Conservation (phyloP, 148 eudicot genomes). For the Rhododendron vialii region DNA sequence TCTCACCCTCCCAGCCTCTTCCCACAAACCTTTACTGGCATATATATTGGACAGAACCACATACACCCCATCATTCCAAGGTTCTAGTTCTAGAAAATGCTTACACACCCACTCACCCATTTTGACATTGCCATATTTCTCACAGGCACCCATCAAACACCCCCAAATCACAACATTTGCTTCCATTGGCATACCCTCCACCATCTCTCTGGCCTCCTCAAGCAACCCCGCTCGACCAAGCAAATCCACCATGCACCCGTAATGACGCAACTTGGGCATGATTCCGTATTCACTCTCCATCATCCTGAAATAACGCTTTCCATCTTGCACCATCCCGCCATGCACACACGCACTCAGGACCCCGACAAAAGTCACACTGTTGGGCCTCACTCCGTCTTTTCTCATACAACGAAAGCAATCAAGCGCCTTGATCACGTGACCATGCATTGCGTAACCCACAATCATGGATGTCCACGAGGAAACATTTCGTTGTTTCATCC, state of each 20-base stretch:
- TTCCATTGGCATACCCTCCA: slow-evolving; percentile 51
- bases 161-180: slow-evolving; percentile 79
- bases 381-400: slow-evolving; percentile 50
- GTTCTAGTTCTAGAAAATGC: slow-evolving; percentile 60
- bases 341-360: slow-evolving; percentile 83
- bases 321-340: slow-evolving; percentile 68
- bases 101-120: slow-evolving; percentile 72
- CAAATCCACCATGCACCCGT: slow-evolving; percentile 71
- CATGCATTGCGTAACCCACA: slow-evolving; percentile 69
- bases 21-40: slow-evolving; percentile 68
- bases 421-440: slow-evolving; percentile 48
- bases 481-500: slow-evolving; percentile 53
- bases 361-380: slow-evolving; percentile 68
- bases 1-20: slow-evolving; percentile 57
- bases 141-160: slow-evolving; percentile 81
- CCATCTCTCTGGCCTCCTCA: slow-evolving; percentile 50
- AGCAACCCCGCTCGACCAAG: slow-evolving; percentile 57
- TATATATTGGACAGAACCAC: slow-evolving; percentile 73
- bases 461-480: slow-evolving; percentile 92
- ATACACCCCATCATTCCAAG: slow-evolving; percentile 76
- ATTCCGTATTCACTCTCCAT: slow-evolving; percentile 54
- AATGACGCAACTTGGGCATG: slow-evolving; percentile 43
- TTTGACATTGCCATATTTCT: slow-evolving; percentile 54
- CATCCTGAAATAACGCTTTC: slow-evolving; percentile 47
- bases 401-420: slow-evolving; percentile 51